Evolutionary conservation across 83 land plant genomes (phyloP), one percentile per base, ranked within the genome.

Genomic region (Larix sibirica): DNA sequence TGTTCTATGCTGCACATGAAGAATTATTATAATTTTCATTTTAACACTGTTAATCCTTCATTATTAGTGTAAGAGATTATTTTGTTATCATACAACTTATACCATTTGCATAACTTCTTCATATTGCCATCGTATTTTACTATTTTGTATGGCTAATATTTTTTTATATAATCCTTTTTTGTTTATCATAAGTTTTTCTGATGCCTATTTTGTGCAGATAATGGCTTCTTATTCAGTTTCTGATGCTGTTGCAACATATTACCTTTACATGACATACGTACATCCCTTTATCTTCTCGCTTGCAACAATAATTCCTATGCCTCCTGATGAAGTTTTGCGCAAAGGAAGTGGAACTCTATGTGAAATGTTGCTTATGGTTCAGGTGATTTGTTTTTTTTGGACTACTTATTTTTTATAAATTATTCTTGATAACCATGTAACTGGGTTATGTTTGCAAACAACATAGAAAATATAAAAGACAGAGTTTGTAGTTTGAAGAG

Each of bases 151-250:
- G 21, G n/a, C 20, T 42, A 28, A 20, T 40, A 1, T 38, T 54
- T 84, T 65, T 80, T 47, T 4, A 18, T 75, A 59, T 24, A 24
- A 1, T 76, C 79, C 60, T 16, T 26, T 83, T 31, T 23, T 14
- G 14, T 40, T 31, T 40, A 42, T 80, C 56, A 56, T 47, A 62
- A 20, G 47, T 80, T 36, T 7, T 44, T 23, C 21, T 68, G 26
- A 23, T 85, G 56, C 10, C 9, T 76, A 33, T 80, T 33, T 74
- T 81, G 13, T 84, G 81, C 93, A 98, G 99, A 96, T 86, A 87
- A 98, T 98, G 99, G 98, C 99, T 40, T 96, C 99, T 20, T 98
- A 98, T 87, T 98, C 99, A 76, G 99, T 98, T 44, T 98, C 99
- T 36, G 99, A 98, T 91, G 99, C 99, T 82, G 99, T 98, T 54